Evolutionary conservation across 164 flowering plant genomes (phyloP), one percentile per base, ranked within the genome.

Genomic region (Liriodendron chinense): DNA sequence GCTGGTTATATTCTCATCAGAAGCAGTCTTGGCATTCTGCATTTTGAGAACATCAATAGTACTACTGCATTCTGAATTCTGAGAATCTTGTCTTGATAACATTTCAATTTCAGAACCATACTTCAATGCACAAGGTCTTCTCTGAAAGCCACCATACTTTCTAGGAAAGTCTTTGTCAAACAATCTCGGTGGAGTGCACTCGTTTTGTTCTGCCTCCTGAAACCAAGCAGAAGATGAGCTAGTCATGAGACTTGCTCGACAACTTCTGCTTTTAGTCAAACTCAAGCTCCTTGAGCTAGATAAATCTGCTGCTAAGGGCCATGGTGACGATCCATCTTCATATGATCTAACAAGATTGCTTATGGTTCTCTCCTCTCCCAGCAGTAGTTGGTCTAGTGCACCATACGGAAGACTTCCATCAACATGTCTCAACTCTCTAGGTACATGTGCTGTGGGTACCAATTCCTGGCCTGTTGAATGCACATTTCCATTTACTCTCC

Each of bases 1-100:
- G 79, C 93, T 89, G 53, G 93, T 86, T 74, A 89, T 81, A 78
- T 90, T 97, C 70, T 88, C 94, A 75, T 86, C 91, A 22, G 83
- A 81, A 4, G 88, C 72, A 66, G 63, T 74, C 75, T 76, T 70
- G 48, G 73, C 48, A 28, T 64, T 28, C 61, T 79, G 76, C 68
- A 62, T 75, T 64, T 78, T 78, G 68, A 59, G 76, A 65, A 74
- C 76, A 76, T 76, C 78, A 28, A 57, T 61, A 21, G 75, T 50
- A 57, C 59, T 74, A 59, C 75, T 79, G 28, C 75, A 80, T 28
- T 65, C 74, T 71, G 86, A 80, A 74, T 73, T 70, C 65, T 71
- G 83, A 80, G 87, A 86, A 73, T 69, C 62, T 76, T 77, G 78
- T 28, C 78, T 74, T 10, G 87, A 80, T 7, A 80, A 75, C 0